Evolutionary conservation across 192 early-diverging fungal genomes (phyloP), one percentile per base, ranked within the genome.

Genomic region (Chytriomyces sp.): DNA sequence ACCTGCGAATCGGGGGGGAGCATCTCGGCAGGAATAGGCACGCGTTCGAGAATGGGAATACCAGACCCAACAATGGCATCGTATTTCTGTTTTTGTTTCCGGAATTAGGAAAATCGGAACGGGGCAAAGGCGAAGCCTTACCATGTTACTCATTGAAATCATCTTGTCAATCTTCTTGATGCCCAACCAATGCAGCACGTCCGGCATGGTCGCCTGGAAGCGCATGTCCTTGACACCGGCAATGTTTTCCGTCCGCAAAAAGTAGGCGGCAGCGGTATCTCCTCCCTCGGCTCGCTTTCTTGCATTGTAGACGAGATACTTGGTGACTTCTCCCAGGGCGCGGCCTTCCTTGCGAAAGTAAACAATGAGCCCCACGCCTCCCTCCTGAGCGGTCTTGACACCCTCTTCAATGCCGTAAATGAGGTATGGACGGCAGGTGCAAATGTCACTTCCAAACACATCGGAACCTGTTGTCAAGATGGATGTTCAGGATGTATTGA

Each of bases 341-440:
- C 95, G 85, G 17, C 95, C 95, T 83, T 98, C 95, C 73, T 98
- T 98, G 58, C 95, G 88, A 83, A 95, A 98, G 77, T 98, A 98
- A 34, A 98, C 90, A 61, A 98, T 92, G n/a, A 95, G 84, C 58
- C 95, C 95, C 5, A 93, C 92, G 52, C 95, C 95, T 17, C 94
- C 95, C 56, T 93, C 77, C 72, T 95, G 94, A 2, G 95, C 95
- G 66, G 92, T 87, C 62, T 90, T 90, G 39, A 93, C 91, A 39
- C 89, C 90, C 64, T 98, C 94, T 62, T 92, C 91, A 78, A 98
- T 98, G 34, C 94, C 93, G 75, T 89, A 95, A 59, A 83, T 80
- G 7, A 84, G 66, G 63, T 84, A 84, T 19, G 82, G 82, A 14
- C 82, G 64, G 64, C 82, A 84, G 4, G 82, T 84, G 71, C 80